Base-by-base conservation (phyloP, 73 alveolate genomes). In the Paramecium bursaria region DNA sequence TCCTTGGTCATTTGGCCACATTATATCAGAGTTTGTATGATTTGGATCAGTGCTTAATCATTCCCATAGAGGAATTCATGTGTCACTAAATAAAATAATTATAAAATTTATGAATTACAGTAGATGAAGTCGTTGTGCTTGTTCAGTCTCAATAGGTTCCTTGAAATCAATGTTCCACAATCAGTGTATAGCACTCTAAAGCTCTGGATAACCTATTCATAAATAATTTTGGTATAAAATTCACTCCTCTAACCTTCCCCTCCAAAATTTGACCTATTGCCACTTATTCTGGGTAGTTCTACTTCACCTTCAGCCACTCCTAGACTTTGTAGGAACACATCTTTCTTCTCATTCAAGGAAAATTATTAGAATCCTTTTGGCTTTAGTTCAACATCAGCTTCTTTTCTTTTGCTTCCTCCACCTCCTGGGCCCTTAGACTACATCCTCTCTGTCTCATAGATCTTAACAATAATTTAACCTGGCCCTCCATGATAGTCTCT, bases 401-500 rank as follows among this genome's bases (percentile, higher is more conserved):
- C 11, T 11, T 39, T 39, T 39, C 11, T 7, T 39, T 54, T 54
- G 6, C 82, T 57, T 67, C 82, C 82, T 57, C 76, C 17, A 25
- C 30, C 30, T 13, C 76, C 76, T 15, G 60, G 35, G 29, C 79
- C 46, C 2, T 44, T 67, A 6, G 22, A 30, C 23, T 31, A 42
- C 25, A 39, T 57, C 22, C 44, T 11, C 10, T 42, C 44, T 3
- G 60, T 67, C 29, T 67, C 82, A 67, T 67, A 67, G 14, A 67
- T 31, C 60, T 67, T 67, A 11, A 67, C 82, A 17, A 67, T 67
- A 7, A 67, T 67, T 39, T 67, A 53, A 35, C 82, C 82, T 3
- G 82, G 60, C 17, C 60, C 82, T 42, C 82, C 82, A 15, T 53
- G 55, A 42, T 67, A 67, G 13, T 67, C 55, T 31, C 82, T 44